These are phyloP conservation scores for Medicago ruthenica DNA, from an alignment of 306 rosid genomes.

Conservation along the genomic window DNA sequence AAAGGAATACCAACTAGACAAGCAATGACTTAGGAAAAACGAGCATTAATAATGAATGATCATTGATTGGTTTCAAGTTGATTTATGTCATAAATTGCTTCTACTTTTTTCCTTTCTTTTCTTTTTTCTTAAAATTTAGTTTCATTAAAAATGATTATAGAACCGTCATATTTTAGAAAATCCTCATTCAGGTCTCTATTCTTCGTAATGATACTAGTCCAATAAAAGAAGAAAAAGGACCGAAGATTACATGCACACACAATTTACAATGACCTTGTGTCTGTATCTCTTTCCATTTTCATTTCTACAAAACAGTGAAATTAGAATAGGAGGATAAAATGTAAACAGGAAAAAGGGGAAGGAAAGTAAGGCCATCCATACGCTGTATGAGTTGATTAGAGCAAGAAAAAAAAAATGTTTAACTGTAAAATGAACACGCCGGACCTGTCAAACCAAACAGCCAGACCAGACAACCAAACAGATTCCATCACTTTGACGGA, in stretches of 20 bases:
- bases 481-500: conserved; percentile 34
- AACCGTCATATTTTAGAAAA: conserved; percentile 29
- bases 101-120: background rate
- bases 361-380: background rate
- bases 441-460: background rate
- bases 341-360: background rate
- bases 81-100: background rate
- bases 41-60: conserved; percentile 1
- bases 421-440: conserved; percentile 26
- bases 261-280: background rate
- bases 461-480: background rate
- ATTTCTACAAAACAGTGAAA: conserved; percentile 18
- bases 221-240: background rate
- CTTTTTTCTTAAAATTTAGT: background rate
- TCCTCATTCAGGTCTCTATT: conserved; percentile 23
- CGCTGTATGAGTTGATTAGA: background rate
- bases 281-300: conserved; percentile 10
- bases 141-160: background rate
- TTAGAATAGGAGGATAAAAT: background rate
- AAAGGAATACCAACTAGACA: background rate
- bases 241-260: background rate
- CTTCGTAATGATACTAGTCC: conserved; percentile 21
- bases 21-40: conserved; percentile 8
- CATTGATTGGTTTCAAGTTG: background rate
- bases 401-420: background rate